Percentiles rank a stretch among this genome's conserved stretches.
phyloP scores from a whole-genome alignment of 495 filamentous ascomycete genomes.

The Talaromyces ruber region DNA sequence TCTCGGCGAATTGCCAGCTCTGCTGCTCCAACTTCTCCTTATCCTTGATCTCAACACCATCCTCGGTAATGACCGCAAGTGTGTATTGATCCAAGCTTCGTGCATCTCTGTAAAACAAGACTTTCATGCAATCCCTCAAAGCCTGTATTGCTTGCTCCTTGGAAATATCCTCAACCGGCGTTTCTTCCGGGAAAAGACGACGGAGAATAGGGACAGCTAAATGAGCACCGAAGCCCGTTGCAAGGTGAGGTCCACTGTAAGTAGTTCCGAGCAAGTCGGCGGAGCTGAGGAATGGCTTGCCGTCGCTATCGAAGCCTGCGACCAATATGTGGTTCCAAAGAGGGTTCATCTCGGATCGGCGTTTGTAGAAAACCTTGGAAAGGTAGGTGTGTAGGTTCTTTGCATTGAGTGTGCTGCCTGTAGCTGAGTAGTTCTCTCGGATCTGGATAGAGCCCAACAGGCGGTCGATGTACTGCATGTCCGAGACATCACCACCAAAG shows the following conservation, averaged over 20 bases:
- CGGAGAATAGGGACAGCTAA: constrained; percentile 88
- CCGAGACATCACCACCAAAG: constrained; percentile 89
- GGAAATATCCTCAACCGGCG: constrained; percentile 54
- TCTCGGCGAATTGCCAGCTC: constrained; percentile 96
- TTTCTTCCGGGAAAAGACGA: constrained; percentile 72
- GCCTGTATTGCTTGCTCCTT: constrained; percentile 72
- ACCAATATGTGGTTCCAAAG: constrained; percentile 94
- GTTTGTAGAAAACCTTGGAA: constrained; percentile 86
- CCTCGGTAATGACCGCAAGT: constrained; percentile 79
- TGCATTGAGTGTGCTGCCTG: constrained; percentile 61
- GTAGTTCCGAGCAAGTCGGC: constrained; percentile 92
- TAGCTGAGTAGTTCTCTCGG: constrained; percentile 72
- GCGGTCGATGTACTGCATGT: constrained; percentile 97
- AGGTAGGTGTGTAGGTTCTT: constrained; percentile 94
- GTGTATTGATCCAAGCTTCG: constrained; percentile 86
- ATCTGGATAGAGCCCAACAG: constrained; percentile 78
- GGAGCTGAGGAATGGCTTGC: constrained; percentile 77
- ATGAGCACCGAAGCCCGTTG: constrained; percentile 89
- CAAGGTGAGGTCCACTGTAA: constrained; percentile 76
- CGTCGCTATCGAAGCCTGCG: constrained; percentile 71
- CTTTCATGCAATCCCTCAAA: constrained; percentile 92
- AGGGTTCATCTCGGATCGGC: constrained; percentile 91
- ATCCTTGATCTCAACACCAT: constrained; percentile 71
- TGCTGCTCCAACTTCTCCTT: constrained; percentile 69
- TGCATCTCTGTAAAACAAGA: constrained; percentile 94